Base-by-base conservation (phyloP, 2,329 filamentous ascomycete species). In the Aspergillus uvarum region DNA sequence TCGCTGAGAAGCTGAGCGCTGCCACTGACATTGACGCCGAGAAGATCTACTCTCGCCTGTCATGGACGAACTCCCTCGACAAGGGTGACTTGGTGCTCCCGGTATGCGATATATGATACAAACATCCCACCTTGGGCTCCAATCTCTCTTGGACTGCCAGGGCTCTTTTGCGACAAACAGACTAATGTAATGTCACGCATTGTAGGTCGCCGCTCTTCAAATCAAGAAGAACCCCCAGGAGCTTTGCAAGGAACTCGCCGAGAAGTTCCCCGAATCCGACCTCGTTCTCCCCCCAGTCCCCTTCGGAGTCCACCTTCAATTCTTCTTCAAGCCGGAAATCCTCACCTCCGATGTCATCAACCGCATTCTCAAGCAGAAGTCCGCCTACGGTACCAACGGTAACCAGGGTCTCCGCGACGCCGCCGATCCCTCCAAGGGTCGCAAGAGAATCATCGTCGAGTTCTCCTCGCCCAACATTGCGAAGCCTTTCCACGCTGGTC, bases 391-490 rank as follows among this genome's bases (percentile, higher is more conserved):
- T 59, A 83, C 83, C 65, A 87, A 89, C 72, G 78, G 80, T 19
- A 80, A 80, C 47, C 72, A 83, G 42, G 88, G 88, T 19, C 79
- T 87, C 24, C 82, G 81, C 59, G 84, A 90, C 67, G 81, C 83
- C 11, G 74, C 76, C 21, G 80, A 87, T 64, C 80, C 82, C 14
- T 80, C 80, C 51, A 82, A 83, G 66, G 83, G 83, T 55, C 77
- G 77, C 66, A 86, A 87, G 77, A 84, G 81, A 72, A 70, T 87
- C 62, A 82, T 88, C 54, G 80, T 89, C 59, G 86, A 89, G 70
- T 89, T 88, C 75, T 87, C 85, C 3, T 87, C 84, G 44, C 86
- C 86, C 51, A 89, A 89, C 70, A 88, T 89, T 54, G 86, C 86
- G 35, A 88, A 88, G 72, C 84, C 85, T 31, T 88, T 88, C 76